phyloP scores from a whole-genome alignment of 2,329 filamentous ascomycete species.

The Chaetomium sp. region DNA sequence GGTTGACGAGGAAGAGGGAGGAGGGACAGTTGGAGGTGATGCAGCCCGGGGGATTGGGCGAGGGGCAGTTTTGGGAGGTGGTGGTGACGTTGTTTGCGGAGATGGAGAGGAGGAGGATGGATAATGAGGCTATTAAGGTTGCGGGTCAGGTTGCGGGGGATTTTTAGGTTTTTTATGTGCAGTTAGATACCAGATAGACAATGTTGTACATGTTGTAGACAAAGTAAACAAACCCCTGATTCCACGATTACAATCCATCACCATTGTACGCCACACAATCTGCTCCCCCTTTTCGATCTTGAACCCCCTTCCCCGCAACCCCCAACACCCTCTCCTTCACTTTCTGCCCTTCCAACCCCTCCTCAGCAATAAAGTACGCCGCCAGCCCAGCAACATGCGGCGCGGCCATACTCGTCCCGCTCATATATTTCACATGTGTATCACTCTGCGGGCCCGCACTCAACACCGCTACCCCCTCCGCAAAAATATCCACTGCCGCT shows the following conservation, averaged over 20 bases:
- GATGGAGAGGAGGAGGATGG: slow-evolving; percentile 14
- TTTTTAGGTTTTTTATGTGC: no score
- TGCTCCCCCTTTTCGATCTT: slow-evolving; percentile 2
- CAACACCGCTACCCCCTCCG: slow-evolving; percentile 36
- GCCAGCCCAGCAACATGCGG: slow-evolving; percentile 53
- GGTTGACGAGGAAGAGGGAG: not conserved
- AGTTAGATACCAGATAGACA: no score
- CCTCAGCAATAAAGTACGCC: slow-evolving; percentile 18
- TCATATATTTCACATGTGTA: slow-evolving; percentile 35
- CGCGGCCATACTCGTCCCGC: slow-evolving; percentile 56
- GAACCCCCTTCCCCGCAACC: not conserved
- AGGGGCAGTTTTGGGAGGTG: slow-evolving; percentile 12
- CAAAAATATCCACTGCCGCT: slow-evolving; percentile 37
- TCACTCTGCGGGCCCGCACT: slow-evolving; percentile 34
- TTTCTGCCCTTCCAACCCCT: slow-evolving; percentile 6
- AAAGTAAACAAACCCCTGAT: not conserved
- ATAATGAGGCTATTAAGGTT: slow-evolving; percentile 5
- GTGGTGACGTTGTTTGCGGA: slow-evolving; percentile 11
- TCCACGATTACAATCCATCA: slow-evolving; percentile 5
- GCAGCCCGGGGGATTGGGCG: not conserved
- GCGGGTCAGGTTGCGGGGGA: not conserved
- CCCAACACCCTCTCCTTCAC: slow-evolving; percentile 12
- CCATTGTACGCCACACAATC: slow-evolving; percentile 17
- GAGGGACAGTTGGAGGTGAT: slow-evolving; percentile 4
- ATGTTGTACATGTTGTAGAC: no score